Base-by-base conservation (phyloP, 495 filamentous ascomycete genomes). In the Xylaria nigripes region DNA sequence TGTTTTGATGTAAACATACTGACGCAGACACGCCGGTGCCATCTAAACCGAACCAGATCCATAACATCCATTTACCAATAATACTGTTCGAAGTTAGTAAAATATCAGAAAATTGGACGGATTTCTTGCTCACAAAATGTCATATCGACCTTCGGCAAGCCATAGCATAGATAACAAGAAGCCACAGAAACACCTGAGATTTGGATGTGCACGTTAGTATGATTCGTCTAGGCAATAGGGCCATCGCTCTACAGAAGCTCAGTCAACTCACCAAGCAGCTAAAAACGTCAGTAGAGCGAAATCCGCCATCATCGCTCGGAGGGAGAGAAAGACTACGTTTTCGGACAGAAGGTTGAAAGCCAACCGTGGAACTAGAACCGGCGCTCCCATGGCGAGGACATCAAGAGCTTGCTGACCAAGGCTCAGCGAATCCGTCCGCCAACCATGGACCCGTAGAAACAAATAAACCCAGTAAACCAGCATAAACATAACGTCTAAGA, bases 41-140 rank as follows among this genome's bases (percentile, higher is more conserved):
- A 52, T 88, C 85, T 12, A 89, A 73, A 0, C 85, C 85, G 56
- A 89, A 89, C 85, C 85, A 89, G 50, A 89, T 85, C 75, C 83
- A 88, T 0, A 89, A 75, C 85, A 89, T 87, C 85, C 85, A 89
- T 64, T 86, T 87, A 38, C 78, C 76, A 51, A 89, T 86, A 1
- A 77, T 85, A 19, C 81, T 72, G 48, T 34, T n/a, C 8, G 16
- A 16, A 10, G 46, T 69, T 55, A 68, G 66, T 40, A 16, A 49
- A 18, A 15, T 23, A 10, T 25, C 2, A 7, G 24, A 15, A 16
- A 6, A 40, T n/a, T 12, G 5, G 0, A 30, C 3, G 10, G 3
- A 23, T 15, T 0, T n/a, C n/a, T n/a, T n/a, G 66, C 72, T 58
- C 68, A 76, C 72, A 68, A 51, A 24, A 66, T 50, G 21, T 68